Evolutionary conservation across 345 rosid species (phyloP).

Genomic region (Firmiana major): DNA sequence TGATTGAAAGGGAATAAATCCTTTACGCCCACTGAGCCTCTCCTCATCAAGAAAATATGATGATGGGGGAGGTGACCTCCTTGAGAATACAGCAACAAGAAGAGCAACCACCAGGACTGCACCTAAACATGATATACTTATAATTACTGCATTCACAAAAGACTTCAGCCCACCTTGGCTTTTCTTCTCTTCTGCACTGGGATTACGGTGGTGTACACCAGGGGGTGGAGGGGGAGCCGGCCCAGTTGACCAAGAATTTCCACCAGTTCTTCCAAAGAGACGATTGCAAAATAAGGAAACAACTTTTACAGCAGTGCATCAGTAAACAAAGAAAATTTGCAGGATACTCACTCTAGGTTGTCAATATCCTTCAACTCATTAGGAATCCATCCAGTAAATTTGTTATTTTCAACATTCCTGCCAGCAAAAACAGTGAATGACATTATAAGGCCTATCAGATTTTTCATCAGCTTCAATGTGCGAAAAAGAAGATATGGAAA

Average conservation of each 20-base stretch:
- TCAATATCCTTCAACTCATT: constrained; percentile 53
- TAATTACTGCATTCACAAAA: constrained; percentile 35
- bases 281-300: constrained; percentile 18
- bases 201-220: constrained; percentile 37
- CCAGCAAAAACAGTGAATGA: neutral
- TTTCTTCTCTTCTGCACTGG: neutral
- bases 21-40: constrained; percentile 39
- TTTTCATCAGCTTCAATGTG: neutral
- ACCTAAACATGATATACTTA: constrained; percentile 42
- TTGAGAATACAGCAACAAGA: constrained; percentile 37
- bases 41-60: constrained; percentile 81
- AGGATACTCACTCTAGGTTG: constrained; percentile 53
- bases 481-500: neutral
- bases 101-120: constrained; percentile 42
- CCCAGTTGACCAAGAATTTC: constrained; percentile 72
- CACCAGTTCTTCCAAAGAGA: constrained; percentile 57
- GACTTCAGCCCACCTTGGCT: constrained; percentile 16
- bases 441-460: neutral
- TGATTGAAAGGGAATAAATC: constrained; percentile 45
- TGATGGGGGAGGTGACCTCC: constrained; percentile 41
- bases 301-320: neutral
- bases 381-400: constrained; percentile 90
- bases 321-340: constrained; percentile 11
- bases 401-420: constrained; percentile 79
- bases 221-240: constrained; percentile 84